Evolutionary conservation across 495 filamentous ascomycete genomes (phyloP).

Genomic region (Aspergillus sparsus): DNA sequence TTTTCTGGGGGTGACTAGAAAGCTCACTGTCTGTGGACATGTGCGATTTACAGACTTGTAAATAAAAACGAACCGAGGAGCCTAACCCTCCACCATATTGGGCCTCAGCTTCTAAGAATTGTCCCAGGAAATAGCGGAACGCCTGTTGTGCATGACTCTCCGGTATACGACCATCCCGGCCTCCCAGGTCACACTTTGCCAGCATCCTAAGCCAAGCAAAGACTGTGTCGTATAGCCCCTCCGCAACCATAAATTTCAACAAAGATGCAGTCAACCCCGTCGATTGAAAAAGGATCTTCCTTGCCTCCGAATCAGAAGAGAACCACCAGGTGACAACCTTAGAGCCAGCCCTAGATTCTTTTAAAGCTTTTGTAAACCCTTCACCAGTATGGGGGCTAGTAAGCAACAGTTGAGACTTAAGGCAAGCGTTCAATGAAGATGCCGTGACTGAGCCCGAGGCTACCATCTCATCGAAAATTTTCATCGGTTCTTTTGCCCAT

Average conservation of each 20-base stretch:
- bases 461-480: constrained; percentile 42
- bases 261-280: constrained; percentile 20
- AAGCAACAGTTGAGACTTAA: constrained; percentile 39
- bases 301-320: constrained; percentile 36
- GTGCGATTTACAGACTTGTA: constrained; percentile 29
- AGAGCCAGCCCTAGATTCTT: constrained; percentile 35
- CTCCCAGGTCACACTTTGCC: constrained; percentile 32
- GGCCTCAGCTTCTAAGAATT: constrained; percentile 38
- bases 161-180: constrained; percentile 28
- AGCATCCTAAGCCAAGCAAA: constrained; percentile 41
- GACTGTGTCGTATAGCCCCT: constrained; percentile 37
- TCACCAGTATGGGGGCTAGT: constrained; percentile 22
- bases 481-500: constrained; percentile 39
- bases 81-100: constrained; percentile 36
- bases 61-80: constrained; percentile 36
- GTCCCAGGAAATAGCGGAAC: constrained; percentile 32
- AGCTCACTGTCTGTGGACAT: constrained; percentile 18
- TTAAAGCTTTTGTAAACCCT: constrained; percentile 33
- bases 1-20: constrained; percentile 14
- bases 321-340: constrained; percentile 44
- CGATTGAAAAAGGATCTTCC: constrained; percentile 33
- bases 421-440: constrained; percentile 26
- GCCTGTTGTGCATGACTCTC: constrained; percentile 23
- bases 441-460: constrained; percentile 40
- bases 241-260: constrained; percentile 45